Percentiles rank a stretch among this genome's conserved stretches.
These are phyloP conservation scores for Solanum neorickii DNA, from an alignment of 257 asterid genomes.

Conservation along the genomic window DNA sequence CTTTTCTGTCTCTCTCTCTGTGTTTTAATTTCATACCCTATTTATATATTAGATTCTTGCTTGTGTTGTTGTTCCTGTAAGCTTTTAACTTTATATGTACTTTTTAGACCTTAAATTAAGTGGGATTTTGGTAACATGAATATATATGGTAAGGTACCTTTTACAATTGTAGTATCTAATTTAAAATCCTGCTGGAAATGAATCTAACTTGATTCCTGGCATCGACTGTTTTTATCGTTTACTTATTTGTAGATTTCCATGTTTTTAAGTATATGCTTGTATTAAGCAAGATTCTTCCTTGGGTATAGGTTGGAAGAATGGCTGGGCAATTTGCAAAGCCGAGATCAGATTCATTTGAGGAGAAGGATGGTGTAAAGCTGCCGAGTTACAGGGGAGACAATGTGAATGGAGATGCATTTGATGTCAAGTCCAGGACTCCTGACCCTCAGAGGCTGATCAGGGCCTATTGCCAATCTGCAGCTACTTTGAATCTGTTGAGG, in stretches of 20 bases:
- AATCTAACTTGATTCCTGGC: neutral
- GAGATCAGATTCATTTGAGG: constrained; percentile 63
- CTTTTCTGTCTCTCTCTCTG: neutral
- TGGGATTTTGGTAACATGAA: neutral
- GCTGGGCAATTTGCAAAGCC: constrained; percentile 93
- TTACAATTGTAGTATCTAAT: neutral
- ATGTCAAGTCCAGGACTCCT: constrained; percentile 54
- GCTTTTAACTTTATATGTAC: neutral
- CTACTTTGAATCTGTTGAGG: constrained; percentile 71
- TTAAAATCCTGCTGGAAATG: neutral
- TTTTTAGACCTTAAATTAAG: neutral
- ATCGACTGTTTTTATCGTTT: neutral
- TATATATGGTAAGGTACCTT: neutral
- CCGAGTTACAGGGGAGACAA: constrained; percentile 89
- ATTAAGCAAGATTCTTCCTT: neutral
- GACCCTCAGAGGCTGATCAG: constrained; percentile 84
- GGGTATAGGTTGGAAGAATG: constrained; percentile 71
- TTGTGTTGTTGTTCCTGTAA: neutral
- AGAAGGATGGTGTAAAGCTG: constrained; percentile 61
- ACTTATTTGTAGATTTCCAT: neutral
- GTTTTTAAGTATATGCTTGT: neutral
- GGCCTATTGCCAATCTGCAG: constrained; percentile 80
- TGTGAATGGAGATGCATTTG: constrained; percentile 63
- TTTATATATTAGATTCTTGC: neutral
- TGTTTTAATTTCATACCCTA: neutral